Evolutionary conservation across 495 filamentous ascomycete species (phyloP), one percentile per base, ranked within the genome.

Genomic region (Lichenothelia convexa): DNA sequence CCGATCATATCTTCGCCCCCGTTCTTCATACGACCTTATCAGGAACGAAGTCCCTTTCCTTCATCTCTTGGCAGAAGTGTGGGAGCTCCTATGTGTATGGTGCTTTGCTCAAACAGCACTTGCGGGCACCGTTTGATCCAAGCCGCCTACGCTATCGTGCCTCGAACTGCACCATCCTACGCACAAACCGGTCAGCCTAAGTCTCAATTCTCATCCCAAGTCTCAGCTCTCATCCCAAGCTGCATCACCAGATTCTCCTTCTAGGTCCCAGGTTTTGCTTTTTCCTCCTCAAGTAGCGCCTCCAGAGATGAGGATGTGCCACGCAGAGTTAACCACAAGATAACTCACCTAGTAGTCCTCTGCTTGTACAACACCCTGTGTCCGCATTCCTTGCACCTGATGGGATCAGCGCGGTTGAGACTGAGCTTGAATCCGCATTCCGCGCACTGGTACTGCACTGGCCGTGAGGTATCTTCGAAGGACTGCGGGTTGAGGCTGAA

Each of bases 341-440:
- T 21, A 3, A 55, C 74, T 57, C 55, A 94, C 89, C 91, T 69
- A 67, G 93, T 94, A 21, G 89, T 99, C 48, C 89, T 62, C 71
- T 93, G 82, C 70, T 99, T 99, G 59, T 94, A 94, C 41, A 99
- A 61, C 35, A 99, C 83, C 41, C 89, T 78, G 53, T 93, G 84
- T 18, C 89, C 91, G 54, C 89, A 99, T 58, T 87, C 83, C 59
- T 86, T 82, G 65, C 89, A 99, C 18, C 89, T 73, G 46, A 95
- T 91, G 37, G 79, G 76, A 47, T 92, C 85, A 38, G 74, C 81
- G 41, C 78, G 70, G 59, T 81, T 79, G 46, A 95, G 63, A 6
- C 73, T 65, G 16, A 93, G 82, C 40, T 78, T 76, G 36, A 70
- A 60, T 39, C 80, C 80, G 67, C 89, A 97, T 61, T 94, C 84